Evolutionary conservation across 2,329 filamentous ascomycete genomes (phyloP).

Genomic region (Fusarium piperis): DNA sequence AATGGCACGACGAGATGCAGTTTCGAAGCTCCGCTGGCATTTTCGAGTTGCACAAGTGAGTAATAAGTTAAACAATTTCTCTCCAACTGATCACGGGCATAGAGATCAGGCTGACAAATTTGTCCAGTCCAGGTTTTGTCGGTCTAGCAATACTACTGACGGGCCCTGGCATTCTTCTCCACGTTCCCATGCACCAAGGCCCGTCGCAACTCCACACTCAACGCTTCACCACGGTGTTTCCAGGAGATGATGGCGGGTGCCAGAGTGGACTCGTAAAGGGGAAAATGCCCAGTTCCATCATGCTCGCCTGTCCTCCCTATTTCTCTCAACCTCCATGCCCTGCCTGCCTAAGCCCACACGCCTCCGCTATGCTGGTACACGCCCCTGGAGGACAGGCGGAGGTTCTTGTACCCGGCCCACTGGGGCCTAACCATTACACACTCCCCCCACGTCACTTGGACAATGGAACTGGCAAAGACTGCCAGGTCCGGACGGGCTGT

Average conservation of each 20-base stretch:
- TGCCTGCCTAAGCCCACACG: slow-evolving; percentile 4
- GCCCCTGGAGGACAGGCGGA: neutral
- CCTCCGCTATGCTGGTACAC: neutral
- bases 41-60: slow-evolving; percentile 18
- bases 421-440: slow-evolving; percentile 33
- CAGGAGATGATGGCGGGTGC: neutral
- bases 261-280: slow-evolving; percentile 8
- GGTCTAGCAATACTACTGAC: slow-evolving; percentile 4
- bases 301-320: neutral
- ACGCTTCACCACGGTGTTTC: slow-evolving; percentile 13
- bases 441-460: slow-evolving; percentile 34
- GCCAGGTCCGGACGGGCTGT: slow-evolving; percentile 22
- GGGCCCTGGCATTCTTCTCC: slow-evolving; percentile 15
- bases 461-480: slow-evolving; percentile 20
- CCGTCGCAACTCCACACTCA: slow-evolving; percentile 14
- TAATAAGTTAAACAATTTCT: slow-evolving; percentile 21
- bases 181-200: slow-evolving; percentile 3
- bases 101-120: neutral
- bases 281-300: slow-evolving; percentile 4
- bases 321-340: neutral
- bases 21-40: slow-evolving; percentile 17
- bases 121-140: slow-evolving; percentile 1
- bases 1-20: slow-evolving; percentile 27
- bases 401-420: slow-evolving; percentile 17
- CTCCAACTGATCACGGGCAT: neutral